These are phyloP conservation scores for Ophiocordyceps camponoti-leonardi DNA, from an alignment of 2,329 filamentous ascomycete genomes.

Conservation along the genomic window DNA sequence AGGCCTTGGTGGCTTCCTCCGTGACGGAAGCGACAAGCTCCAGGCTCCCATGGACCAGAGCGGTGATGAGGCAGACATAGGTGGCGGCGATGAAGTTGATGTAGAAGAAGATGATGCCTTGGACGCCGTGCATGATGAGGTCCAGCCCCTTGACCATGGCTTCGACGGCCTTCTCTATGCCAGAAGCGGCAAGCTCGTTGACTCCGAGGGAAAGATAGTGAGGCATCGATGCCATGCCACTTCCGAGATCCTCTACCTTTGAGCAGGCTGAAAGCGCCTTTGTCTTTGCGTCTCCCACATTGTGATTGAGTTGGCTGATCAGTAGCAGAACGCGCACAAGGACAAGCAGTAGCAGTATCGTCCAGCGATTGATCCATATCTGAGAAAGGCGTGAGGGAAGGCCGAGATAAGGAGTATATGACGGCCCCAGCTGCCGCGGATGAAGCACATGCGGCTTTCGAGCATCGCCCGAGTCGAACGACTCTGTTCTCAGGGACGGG, in stretches of 20 bases:
- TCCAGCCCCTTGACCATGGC: constrained; percentile 66
- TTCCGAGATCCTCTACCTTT: constrained; percentile 83
- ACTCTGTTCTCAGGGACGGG: not conserved
- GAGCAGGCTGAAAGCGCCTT: constrained; percentile 82
- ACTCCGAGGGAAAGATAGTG: constrained; percentile 82
- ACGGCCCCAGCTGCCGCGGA: not conserved
- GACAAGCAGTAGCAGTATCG: constrained; percentile 71
- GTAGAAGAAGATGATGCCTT: constrained; percentile 78
- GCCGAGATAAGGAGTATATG: constrained; percentile 73
- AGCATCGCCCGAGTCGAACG: not conserved
- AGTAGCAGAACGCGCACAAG: constrained; percentile 68
- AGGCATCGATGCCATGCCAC: constrained; percentile 94
- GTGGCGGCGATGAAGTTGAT: constrained; percentile 85
- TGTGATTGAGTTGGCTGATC: constrained; percentile 51
- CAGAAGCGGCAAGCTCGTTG: constrained; percentile 66
- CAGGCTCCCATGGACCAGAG: constrained; percentile 64
- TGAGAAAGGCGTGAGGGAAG: constrained; percentile 81
- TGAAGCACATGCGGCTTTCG: not conserved
- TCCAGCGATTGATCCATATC: constrained; percentile 97
- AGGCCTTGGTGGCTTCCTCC: constrained; percentile 31
- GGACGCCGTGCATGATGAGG: constrained; percentile 65
- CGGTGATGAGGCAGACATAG: constrained; percentile 76
- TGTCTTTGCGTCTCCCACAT: constrained; percentile 57
- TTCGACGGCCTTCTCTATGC: constrained; percentile 64
- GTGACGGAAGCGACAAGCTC: constrained; percentile 42